These are phyloP conservation scores for Alternaria triticimaculans DNA, from an alignment of 2,329 filamentous ascomycete species.

Conservation along the genomic window DNA sequence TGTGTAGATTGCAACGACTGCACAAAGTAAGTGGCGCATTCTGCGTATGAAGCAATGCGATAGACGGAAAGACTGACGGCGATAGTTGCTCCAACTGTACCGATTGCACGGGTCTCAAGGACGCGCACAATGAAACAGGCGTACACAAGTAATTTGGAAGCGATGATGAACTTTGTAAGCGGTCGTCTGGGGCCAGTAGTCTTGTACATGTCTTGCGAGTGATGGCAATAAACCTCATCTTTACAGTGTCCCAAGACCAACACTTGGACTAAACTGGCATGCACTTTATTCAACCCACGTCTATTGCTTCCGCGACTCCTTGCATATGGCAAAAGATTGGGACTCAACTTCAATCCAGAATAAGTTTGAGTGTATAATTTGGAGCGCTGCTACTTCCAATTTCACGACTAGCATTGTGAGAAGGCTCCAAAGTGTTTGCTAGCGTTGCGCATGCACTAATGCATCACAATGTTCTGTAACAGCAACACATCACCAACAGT, in stretches of 20 bases:
- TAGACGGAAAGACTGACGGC: neutral
- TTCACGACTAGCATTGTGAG: neutral
- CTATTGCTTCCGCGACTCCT: neutral
- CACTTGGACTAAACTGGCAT: neutral
- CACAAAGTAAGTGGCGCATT: neutral
- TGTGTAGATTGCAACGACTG: constrained; percentile 5
- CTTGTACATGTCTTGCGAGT: neutral
- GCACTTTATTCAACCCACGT: too few relatives aligned
- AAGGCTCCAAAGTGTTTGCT: neutral
- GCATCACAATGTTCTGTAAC: neutral
- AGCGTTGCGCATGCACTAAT: neutral
- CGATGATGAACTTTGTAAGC: neutral
- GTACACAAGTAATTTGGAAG: constrained; percentile 4
- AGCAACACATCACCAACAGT: neutral
- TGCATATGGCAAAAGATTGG: neutral
- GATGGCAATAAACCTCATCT: neutral
- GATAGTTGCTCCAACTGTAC: constrained; percentile 13
- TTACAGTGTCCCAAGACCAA: neutral
- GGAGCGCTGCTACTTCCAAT: neutral
- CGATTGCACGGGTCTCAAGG: constrained; percentile 11
- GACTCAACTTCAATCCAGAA: neutral
- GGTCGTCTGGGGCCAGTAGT: neutral
- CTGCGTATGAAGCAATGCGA: neutral
- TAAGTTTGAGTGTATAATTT: neutral
- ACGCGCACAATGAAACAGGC: constrained; percentile 7